A percentile compares a stretch with the other conserved stretches of the same genome.
Evolutionary conservation across 2,329 filamentous ascomycete species (phyloP).

Genomic region (Pseudophaeomoniella oleicola): DNA sequence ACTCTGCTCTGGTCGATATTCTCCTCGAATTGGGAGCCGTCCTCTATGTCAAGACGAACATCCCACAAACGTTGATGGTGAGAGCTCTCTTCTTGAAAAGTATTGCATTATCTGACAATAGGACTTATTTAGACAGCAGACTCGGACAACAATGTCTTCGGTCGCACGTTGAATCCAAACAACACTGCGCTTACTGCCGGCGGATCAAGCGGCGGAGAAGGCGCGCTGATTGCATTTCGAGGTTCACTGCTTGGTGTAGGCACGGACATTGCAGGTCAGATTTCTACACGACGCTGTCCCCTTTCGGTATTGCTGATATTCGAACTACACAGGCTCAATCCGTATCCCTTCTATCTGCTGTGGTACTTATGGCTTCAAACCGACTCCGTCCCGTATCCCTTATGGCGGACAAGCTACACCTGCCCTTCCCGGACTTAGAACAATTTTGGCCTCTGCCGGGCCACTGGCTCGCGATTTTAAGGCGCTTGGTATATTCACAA

Average conservation of each 20-base stretch:
- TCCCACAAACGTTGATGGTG: slow-evolving; percentile 34
- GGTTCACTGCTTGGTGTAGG: slow-evolving; percentile 19
- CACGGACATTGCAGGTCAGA: slow-evolving; percentile 28
- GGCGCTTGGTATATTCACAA: slow-evolving; percentile 28
- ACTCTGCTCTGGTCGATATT: slow-evolving; percentile 12
- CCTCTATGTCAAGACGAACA: slow-evolving; percentile 38
- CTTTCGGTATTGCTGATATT: too few species aligned
- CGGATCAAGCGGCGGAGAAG: slow-evolving; percentile 21
- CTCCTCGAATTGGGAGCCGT: slow-evolving; percentile 28
- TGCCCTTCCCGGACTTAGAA: slow-evolving; percentile 29
- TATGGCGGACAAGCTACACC: slow-evolving; percentile 38
- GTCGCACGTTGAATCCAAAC: slow-evolving; percentile 34
- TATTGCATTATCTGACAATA: too few species aligned
- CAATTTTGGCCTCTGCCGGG: slow-evolving; percentile 33
- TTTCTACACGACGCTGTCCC: too few species aligned
- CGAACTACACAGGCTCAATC: too few species aligned
- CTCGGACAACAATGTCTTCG: slow-evolving; percentile 46
- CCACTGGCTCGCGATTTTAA: slow-evolving; percentile 23
- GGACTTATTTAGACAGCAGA: slow-evolving; percentile 30
- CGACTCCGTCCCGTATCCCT: slow-evolving; percentile 31
- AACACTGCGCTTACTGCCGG: slow-evolving; percentile 20
- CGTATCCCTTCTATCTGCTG: slow-evolving; percentile 32
- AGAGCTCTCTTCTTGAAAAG: too few species aligned
- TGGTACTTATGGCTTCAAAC: slow-evolving; percentile 37
- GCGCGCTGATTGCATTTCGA: slow-evolving; percentile 18